Evolutionary conservation across 129 eudicot species (phyloP), one percentile per base, ranked within the genome.

Genomic region (Escallonia rubra): DNA sequence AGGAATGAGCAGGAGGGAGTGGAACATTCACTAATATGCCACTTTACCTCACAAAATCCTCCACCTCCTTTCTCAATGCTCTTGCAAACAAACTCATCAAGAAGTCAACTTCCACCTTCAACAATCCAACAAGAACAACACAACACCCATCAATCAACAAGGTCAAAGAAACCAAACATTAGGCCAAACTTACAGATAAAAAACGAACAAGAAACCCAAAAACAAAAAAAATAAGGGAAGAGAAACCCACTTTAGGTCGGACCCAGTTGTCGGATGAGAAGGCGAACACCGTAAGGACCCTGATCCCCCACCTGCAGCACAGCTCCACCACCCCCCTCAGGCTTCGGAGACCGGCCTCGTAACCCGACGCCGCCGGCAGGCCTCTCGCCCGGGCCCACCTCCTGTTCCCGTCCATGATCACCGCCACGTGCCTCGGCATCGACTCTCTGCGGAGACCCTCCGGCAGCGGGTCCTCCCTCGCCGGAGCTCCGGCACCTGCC

Each of bases 231-330:
- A n/a, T n/a, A n/a, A n/a, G n/a, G 41, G 51, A 47, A 50, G 15
- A 48, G 43, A 23, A 53, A 73, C 81, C 40, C 16, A 86, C 94
- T 57, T 76, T 74, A 64, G 96, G 94, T 47, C 96, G 74, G 8
- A 63, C 12, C 94, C 88, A 89, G 59, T 89, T 86, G 46, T 86
- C 90, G 40, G 87, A 76, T 6, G 94, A 89, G 78, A 89, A 89
- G 4, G 87, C 87, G 76, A 85, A 86, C n/a, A 83, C 83, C 0
- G 94, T 89, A 47, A 84, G 80, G 63, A 81, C 88, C 43, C 69
- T 64, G 9, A 86, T 83, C 12, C 75, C 93, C 86, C 80, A 86
- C 11, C 77, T 55, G 71, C 74, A 56, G 54, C 84, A 83, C 1
- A 89, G 77, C 69, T 77, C 75, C n/a, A 81, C 76, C 8, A 86